Evolutionary conservation across 257 asterid species (phyloP).

Genomic region (Paraleonurus japonicus): DNA sequence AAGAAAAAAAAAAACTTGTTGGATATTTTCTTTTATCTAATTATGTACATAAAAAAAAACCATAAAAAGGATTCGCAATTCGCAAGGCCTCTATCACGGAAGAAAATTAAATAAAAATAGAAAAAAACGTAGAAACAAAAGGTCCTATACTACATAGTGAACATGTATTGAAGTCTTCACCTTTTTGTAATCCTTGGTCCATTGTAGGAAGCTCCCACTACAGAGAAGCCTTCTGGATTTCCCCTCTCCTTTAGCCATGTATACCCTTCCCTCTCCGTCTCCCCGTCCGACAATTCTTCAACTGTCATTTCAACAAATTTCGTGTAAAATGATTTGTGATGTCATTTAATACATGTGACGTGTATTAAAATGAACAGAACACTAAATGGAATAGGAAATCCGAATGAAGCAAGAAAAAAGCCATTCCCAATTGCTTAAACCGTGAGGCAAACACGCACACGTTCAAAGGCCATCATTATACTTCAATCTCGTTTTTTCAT

Average conservation of each 20-base stretch:
- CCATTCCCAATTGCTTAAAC: not conserved
- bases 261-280: constrained; percentile 38
- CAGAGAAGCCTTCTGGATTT: constrained; percentile 51
- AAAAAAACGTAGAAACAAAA: not conserved
- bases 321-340: too few relatives aligned
- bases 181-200: constrained; percentile 66
- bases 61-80: not conserved
- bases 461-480: not conserved
- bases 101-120: not conserved
- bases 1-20: not conserved
- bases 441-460: too few relatives aligned
- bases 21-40: constrained; percentile 5
- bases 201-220: constrained; percentile 57
- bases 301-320: not conserved
- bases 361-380: too few relatives aligned
- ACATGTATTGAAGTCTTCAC: not conserved
- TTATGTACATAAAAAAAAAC: constrained; percentile 26
- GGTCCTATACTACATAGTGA: constrained; percentile 10
- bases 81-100: not conserved
- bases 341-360: too few relatives aligned
- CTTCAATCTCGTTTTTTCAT: not conserved
- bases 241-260: constrained; percentile 86
- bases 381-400: not conserved
- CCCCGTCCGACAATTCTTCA: not conserved
- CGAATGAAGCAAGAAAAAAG: not conserved